Evolutionary conservation across 1,284 basidiomycete genomes (phyloP).

Genomic region (Ganoderma boninense): DNA sequence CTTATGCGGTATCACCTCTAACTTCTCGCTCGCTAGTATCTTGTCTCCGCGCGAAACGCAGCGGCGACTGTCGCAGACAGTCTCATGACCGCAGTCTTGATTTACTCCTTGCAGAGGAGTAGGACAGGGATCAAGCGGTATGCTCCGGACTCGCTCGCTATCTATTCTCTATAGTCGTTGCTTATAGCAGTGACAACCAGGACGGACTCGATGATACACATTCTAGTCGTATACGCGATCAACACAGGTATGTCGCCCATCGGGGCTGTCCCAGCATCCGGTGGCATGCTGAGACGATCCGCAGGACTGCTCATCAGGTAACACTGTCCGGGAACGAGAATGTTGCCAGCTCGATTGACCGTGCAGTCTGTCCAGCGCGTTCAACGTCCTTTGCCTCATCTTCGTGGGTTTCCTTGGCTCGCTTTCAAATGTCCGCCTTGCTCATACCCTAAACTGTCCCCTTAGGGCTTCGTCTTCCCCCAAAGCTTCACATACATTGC

Average conservation of each 20-base stretch:
- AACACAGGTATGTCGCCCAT: constrained; percentile 13
- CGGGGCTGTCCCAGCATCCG: not conserved
- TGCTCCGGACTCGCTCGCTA: not conserved
- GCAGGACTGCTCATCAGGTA: not conserved
- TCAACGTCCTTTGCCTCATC: not conserved
- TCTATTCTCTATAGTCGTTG: not conserved
- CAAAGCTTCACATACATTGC: not conserved
- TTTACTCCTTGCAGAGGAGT: not conserved
- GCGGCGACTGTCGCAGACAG: not conserved
- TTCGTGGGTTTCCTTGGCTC: not conserved
- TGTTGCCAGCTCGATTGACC: not conserved
- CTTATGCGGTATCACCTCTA: too few species aligned
- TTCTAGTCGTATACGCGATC: constrained; percentile 18
- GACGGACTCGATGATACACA: constrained; percentile 21
- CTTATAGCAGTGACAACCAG: not conserved
- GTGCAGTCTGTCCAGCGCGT: not conserved
- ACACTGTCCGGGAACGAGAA: not conserved
- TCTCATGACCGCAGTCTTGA: not conserved
- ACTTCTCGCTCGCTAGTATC: not conserved
- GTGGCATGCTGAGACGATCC: not conserved
- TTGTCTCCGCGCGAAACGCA: not conserved
- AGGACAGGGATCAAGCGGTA: constrained; percentile 7
- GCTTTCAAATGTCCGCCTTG: not conserved
- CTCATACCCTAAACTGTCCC: not conserved
- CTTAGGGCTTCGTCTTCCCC: not conserved